Base-by-base conservation (phyloP, 306 rosid species). In the Castanopsis chinensis region DNA sequence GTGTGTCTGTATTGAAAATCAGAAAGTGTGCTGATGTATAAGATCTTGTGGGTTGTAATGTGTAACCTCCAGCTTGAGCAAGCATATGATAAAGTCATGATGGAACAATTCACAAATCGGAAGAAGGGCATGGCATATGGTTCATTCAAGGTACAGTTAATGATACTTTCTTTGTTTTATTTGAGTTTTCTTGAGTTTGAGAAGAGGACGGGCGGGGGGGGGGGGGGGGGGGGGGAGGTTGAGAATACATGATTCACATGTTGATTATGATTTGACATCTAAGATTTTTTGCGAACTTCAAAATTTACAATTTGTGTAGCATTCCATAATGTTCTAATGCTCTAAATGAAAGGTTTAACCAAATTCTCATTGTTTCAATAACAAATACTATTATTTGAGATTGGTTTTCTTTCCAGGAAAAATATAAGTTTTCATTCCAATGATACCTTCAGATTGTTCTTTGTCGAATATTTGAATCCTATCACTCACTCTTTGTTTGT, bases 31-130 rank as follows among this genome's bases (percentile, higher is more conserved):
- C 80, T 85, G 57, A 79, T 58, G 51, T 19, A 13, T 81, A 72
- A 15, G 57, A 54, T 84, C 5, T 84, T 83, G 49, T 67, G 70
- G 32, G 59, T 76, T 85, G 32, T 76, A 53, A 81, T 76, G 69
- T 72, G 13, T 81, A 25, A 71, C 82, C 35, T 32, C 18, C 90
- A 95, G 99, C 87, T 95, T 79, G 99, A 93, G 72, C 93, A 83
- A 83, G 98, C 98, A 60, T 95, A 95, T 78, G 99, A 95, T 90
- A 89, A 87, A 81, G 79, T 95, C 82, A 95, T 95, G 99, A 95
- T 95, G 99, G 85, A 97, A 74, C 99, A 95, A 76, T 84, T 95
- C 80, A 81, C 83, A 35, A 91, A 89, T 86, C 91, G 99, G 88
- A 95, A 95, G 85, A 95, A 91, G 81, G 99, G 99, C 28, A 87